Base-by-base conservation (phyloP, 768 basidiomycete species). In the Daedaleopsis sinensis region DNA sequence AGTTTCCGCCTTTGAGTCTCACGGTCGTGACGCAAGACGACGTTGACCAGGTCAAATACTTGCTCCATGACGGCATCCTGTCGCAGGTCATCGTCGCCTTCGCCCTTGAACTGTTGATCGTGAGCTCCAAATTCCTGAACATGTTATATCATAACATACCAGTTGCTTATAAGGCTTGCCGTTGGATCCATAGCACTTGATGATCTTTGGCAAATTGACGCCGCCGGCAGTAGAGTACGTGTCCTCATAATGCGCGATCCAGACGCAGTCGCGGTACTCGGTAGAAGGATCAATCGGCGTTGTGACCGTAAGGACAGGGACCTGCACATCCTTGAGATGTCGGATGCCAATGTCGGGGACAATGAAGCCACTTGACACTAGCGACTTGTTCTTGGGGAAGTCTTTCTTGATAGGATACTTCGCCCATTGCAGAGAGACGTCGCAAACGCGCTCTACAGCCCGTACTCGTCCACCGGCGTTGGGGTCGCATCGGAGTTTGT, bases 21-120 rank as follows among this genome's bases (percentile, higher is more conserved):
- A 36, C 87, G 80, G 72, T 99, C 94, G 18, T 79, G 79, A 2
- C 69, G 69, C 16, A 99, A 81, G 1, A 98, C 82, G 10, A 82
- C 75, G 64, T 98, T 98, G 58, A 95, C 90, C 19, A 98, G 80
- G 19, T 86, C 85, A 69, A 99, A 99, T 2, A 97, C 94, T 74
- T 99, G 97, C 69, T 98, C 94, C 96, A 99, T 98, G 55, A 98
- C 94, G 0, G 96, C 96, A 70, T 99, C 97, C 74, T 99, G 97
- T 43, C 97, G 88, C 49, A 97, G 72, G 68, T 99, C 97, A 67
- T 99, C 97, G 11, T 85, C 80, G 10, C 90, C 90, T 76, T 91
- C 86, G 4, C 94, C 94, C 72, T 99, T 98, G 77, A 94, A 96
- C 94, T 96, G 63, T 6, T 7, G 3, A 32, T 1, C 5, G 38